phyloP scores from a whole-genome alignment of 2,329 filamentous ascomycete species.

The Mariannaea elegans region DNA sequence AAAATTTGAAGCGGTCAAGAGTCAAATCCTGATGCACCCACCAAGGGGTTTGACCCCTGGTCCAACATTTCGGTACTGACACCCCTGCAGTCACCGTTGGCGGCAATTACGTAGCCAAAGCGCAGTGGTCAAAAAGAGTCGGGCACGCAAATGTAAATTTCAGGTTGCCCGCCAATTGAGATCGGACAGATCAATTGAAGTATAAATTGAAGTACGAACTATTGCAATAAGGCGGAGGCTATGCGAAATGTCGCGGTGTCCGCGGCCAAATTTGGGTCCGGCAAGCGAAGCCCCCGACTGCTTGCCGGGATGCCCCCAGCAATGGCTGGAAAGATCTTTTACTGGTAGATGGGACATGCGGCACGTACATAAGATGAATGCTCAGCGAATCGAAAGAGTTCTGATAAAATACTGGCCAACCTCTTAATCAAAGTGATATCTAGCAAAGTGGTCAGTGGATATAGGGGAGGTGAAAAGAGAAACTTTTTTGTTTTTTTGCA shows the following conservation, averaged over 20 bases:
- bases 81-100: background rate
- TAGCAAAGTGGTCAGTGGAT: slow-evolving; percentile 9
- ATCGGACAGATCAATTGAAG: background rate
- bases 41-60: background rate
- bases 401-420: background rate
- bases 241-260: background rate
- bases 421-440: slow-evolving; percentile 5
- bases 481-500: too few relatives aligned
- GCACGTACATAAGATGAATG: background rate
- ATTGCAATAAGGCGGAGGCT: slow-evolving; percentile 2
- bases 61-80: slow-evolving; percentile 3
- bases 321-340: slow-evolving; percentile 9
- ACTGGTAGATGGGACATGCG: background rate
- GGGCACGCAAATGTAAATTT: too few relatives aligned
- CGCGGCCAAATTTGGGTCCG: background rate
- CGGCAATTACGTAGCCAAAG: too few relatives aligned
- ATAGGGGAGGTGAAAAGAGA: background rate
- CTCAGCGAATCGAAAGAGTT: background rate
- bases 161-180: slow-evolving; percentile 2
- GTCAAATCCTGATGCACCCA: background rate
- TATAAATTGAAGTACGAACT: background rate
- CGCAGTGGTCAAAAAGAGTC: too few relatives aligned
- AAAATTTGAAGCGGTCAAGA: slow-evolving; percentile 9
- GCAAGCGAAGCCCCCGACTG: background rate
- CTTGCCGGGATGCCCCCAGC: slow-evolving; percentile 14